Evolutionary conservation across 2,329 filamentous ascomycete genomes (phyloP).

Genomic region (Alternaria gansuensis): DNA sequence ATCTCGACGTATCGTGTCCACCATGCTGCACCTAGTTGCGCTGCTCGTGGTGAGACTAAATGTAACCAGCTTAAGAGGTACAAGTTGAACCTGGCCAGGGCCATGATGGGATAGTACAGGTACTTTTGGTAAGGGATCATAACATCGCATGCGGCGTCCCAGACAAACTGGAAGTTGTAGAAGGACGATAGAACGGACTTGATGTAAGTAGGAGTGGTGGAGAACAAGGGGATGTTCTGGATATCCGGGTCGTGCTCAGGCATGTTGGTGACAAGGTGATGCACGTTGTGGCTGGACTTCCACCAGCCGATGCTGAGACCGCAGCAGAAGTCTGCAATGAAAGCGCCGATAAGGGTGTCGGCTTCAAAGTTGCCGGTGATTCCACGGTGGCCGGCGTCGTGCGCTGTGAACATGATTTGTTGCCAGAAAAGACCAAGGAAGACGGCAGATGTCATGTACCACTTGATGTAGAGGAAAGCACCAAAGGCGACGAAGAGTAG

Average conservation of each 20-base stretch:
- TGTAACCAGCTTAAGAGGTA: slow-evolving; percentile 84
- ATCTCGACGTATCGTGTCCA: slow-evolving; percentile 88
- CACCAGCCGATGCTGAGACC: slow-evolving; percentile 74
- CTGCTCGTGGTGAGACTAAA: slow-evolving; percentile 73
- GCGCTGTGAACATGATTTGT: slow-evolving; percentile 73
- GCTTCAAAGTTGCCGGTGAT: slow-evolving; percentile 68
- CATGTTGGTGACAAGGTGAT: slow-evolving; percentile 72
- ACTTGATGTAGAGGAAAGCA: slow-evolving; percentile 58
- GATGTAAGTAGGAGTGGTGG: slow-evolving; percentile 83
- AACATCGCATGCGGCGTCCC: slow-evolving; percentile 76
- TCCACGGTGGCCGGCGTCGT: slow-evolving; percentile 70
- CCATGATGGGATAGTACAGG: slow-evolving; percentile 82
- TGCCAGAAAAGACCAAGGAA: slow-evolving; percentile 73
- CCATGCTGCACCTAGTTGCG: slow-evolving; percentile 77
- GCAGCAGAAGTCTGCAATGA: slow-evolving; percentile 71
- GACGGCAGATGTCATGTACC: slow-evolving; percentile 66
- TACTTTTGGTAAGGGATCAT: slow-evolving; percentile 79
- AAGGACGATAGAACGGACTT: slow-evolving; percentile 78
- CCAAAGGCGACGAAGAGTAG: slow-evolving; percentile 62
- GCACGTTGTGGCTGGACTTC: slow-evolving; percentile 74
- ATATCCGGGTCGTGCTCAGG: slow-evolving; percentile 59
- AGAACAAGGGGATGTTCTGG: slow-evolving; percentile 82
- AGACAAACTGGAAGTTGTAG: slow-evolving; percentile 81
- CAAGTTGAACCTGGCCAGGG: slow-evolving; percentile 86
- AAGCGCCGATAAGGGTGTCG: slow-evolving; percentile 69